Base-by-base conservation (phyloP, 108 stramenopile genomes). In the Cyclotella sp. region DNA sequence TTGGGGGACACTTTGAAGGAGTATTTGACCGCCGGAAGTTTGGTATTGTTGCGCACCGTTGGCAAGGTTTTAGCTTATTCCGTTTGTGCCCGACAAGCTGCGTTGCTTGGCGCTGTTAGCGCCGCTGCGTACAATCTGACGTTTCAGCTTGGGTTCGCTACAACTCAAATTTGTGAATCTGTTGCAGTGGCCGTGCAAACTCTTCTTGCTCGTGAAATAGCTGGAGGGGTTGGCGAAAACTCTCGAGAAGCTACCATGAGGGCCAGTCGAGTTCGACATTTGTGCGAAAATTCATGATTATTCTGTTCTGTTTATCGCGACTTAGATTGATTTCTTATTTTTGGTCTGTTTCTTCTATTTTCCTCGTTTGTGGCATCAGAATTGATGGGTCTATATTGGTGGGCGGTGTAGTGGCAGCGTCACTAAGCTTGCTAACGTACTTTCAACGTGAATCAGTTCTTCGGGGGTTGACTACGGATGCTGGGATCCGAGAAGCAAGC, bases 71-170 rank as follows among this genome's bases (percentile, higher is more conserved):
- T 87, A 70, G 91, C 92, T 10, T 97, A 97, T 78, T 88, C 93
- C 9, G 88, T 94, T 26, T 95, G 93, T 82, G 93, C 92, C 15
- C 79, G 93, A 21, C 84, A 95, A 68, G 88, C 89, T 49, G 95
- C 95, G 12, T 41, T 91, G 42, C 83, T 96, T 47, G 97, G 97
- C 2, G 66, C 93, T 12, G 89, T 96, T 3, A 81, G 87, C 18
- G 93, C 94, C n/a, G 97, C 97, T 11, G 95, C 94, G 0, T 95
- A 97, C 85, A 93, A 93, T 69, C 79, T 97, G 0, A 95, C 94
- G 0, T 98, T 98, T 70, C 94, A 96, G 80, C 72, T 97, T 9
- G 97, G 97, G 26, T 93, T 96, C 73, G 97, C 95, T 0, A 96
- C 95, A 11, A 96, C 97, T 16, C 97, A 97, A 82, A 89, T 96